A percentile compares a stretch with the other conserved stretches of the same genome.
Evolutionary conservation across 2,329 filamentous ascomycete genomes (phyloP).

Genomic region (Neophaeococcomyces aloes): DNA sequence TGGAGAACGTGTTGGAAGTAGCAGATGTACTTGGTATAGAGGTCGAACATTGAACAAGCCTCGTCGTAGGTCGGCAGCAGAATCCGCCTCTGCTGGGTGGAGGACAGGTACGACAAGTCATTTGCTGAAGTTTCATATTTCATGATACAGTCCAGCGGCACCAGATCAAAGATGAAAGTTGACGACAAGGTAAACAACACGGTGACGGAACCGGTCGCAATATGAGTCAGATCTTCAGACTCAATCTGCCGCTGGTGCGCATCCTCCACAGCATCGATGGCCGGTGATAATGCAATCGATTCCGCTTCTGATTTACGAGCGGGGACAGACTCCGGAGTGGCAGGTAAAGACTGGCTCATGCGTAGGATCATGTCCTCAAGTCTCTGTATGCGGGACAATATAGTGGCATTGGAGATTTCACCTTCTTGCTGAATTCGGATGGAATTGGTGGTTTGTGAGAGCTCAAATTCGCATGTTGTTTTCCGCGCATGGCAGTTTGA

Average conservation of each 20-base stretch:
- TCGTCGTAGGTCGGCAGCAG: slow-evolving; percentile 26
- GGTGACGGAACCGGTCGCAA: slow-evolving; percentile 1
- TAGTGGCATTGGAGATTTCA: slow-evolving; percentile 11
- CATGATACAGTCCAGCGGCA: background rate
- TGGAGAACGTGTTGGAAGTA: slow-evolving; percentile 30
- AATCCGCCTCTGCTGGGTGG: background rate
- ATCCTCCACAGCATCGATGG: no score
- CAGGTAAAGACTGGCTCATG: background rate
- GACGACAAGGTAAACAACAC: background rate
- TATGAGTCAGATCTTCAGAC: background rate
- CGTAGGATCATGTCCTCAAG: slow-evolving; percentile 19
- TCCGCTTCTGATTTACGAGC: background rate
- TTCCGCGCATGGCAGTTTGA: slow-evolving; percentile 34
- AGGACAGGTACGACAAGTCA: background rate
- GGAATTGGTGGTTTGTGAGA: slow-evolving; percentile 1
- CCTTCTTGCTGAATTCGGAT: background rate
- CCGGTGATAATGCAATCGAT: background rate
- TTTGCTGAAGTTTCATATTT: background rate
- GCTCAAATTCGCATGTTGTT: slow-evolving; percentile 21
- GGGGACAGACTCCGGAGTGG: background rate
- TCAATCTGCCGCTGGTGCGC: slow-evolving; percentile 7
- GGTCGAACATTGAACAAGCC: slow-evolving; percentile 24
- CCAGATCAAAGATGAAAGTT: slow-evolving; percentile 3
- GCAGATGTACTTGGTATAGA: slow-evolving; percentile 27
- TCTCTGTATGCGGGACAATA: slow-evolving; percentile 15